Evolutionary conservation across 1,284 basidiomycete genomes (phyloP), one percentile per base, ranked within the genome.

Genomic region (Baeospora myosura): DNA sequence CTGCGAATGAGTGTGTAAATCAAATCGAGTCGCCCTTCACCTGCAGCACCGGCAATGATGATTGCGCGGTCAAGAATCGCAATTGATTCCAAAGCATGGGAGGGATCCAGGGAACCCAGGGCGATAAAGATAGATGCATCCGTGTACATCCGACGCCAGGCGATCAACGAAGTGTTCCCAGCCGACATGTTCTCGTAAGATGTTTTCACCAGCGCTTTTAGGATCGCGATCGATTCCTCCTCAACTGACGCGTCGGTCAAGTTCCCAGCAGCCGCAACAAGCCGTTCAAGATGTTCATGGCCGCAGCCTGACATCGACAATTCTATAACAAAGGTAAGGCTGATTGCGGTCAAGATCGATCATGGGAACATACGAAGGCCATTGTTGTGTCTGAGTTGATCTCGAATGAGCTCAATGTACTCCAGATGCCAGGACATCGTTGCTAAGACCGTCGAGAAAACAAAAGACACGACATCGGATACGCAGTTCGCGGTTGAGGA

Each of bases 21-120:
- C 35, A 82, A 56, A 24, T 83, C 76, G 25, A 77, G 59, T 36
- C 86, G 65, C 4, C 68, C 66, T 21, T 69, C 57, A 5, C 88
- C 88, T 18, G 81, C 71, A 1, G 81, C 78, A 1, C 92, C 93
- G 5, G 91, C 85, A 33, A 95, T 71, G 50, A 97, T 81, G 49
- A 95, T 81, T 1, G 84, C 82, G 52, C 70, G 71, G 56, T 98
- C 94, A 22, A 97, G 64, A 10, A 69, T 62, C 4, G 67, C 63
- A 26, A 95, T 71, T 28, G 72, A 63, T 37, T 63, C 52, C 16
- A 59, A 47, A 1, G 53, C 47, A 16, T 56, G 55, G 0, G 51
- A 38, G 14, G 16, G 10, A 33, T 38, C 33, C 3, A 55, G 20
- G 67, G 48, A 45, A 72, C 63, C 11, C 63, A 57, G 43, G 83